Evolutionary conservation across 192 early-diverging fungal species (phyloP).

Genomic region (Glomus cerebriforme): DNA sequence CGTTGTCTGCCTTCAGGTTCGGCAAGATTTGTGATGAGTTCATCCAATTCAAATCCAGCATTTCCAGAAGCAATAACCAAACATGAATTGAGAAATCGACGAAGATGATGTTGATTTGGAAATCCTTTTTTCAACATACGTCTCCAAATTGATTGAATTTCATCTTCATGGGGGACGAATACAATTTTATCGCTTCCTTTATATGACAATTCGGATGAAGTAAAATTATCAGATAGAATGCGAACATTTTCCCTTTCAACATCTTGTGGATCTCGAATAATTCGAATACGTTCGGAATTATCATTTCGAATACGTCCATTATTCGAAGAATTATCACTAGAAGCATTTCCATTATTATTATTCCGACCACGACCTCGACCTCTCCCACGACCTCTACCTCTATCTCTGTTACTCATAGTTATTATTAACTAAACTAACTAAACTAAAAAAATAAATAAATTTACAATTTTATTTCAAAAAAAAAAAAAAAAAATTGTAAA

Average conservation of each 20-base stretch:
- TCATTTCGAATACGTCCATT: too few relatives aligned
- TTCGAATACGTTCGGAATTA: not conserved
- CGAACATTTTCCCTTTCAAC: not conserved
- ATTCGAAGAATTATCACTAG: too few relatives aligned
- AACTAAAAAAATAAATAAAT: too few relatives aligned
- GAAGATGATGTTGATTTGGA: slow-evolving; percentile 11
- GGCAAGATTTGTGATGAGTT: slow-evolving; percentile 32
- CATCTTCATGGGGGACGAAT: not conserved
- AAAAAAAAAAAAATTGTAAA: too few relatives aligned
- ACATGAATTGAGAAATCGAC: slow-evolving; percentile 33
- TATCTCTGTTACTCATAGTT: too few relatives aligned
- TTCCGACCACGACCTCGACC: too few relatives aligned
- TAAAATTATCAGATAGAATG: slow-evolving; percentile 23
- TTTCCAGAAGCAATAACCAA: slow-evolving; percentile 33
- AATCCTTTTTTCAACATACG: not conserved
- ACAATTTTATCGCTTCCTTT: slow-evolving; percentile 22
- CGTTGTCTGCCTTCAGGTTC: slow-evolving; percentile 19
- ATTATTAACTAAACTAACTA: too few relatives aligned
- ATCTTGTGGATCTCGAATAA: not conserved
- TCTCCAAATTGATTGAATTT: not conserved
- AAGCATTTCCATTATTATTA: too few relatives aligned
- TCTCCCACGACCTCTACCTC: too few relatives aligned
- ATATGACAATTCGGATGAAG: slow-evolving; percentile 11
- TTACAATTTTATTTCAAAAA: too few relatives aligned
- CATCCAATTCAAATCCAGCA: slow-evolving; percentile 27